Base-by-base conservation (phyloP, 208 protist species). In the Balamuthia mandrillaris region DNA sequence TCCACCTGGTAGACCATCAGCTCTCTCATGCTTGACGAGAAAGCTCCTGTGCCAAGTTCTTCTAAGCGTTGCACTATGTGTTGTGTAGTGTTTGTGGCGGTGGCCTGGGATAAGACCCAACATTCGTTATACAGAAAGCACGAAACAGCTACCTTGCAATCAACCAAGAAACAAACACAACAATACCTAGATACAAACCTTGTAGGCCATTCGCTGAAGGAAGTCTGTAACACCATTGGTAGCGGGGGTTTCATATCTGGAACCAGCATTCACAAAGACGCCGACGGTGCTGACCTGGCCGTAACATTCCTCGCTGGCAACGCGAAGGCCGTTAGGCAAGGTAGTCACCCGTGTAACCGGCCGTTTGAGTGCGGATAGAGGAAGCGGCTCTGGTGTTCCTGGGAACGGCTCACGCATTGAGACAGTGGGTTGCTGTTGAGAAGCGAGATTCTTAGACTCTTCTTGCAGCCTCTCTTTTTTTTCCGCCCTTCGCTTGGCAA, bases 211-310 rank as follows among this genome's bases (percentile, higher is more conserved):
- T 33, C 54, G 47, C 24, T 60, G 52, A n/a, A 82, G 75, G 18
- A 82, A 37, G 75, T 82, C 52, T 1, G 75, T 82, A 54, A 54
- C 52, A 42, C 75, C 75, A 16, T 65, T 60, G 75, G 37, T 82
- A 21, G 61, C 52, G 27, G 37, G 14, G 7, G 75, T 82, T 54
- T 82, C 75, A 24, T 82, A 37, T 18, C 75, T 39, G 16, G 75
- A 82, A 49, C 75, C 75, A 24, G 75, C 75, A 65, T 82, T 54
- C 52, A 82, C 39, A 54, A 82, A 65, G 0, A 82, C 54, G 16
- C 54, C 54, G 21, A 82, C 52, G 9, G 52, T 42, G 47, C 24
- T 82, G 52, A 42, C 52, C 27, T 82, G 75, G 16, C 75, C 75
- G 29, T 82, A 82, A 39, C 52, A 51, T 21, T 82, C 75, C 52